These are phyloP conservation scores for Phellopilus nigrolimitatus DNA, from an alignment of 1,284 basidiomycete genomes.

Conservation along the genomic window DNA sequence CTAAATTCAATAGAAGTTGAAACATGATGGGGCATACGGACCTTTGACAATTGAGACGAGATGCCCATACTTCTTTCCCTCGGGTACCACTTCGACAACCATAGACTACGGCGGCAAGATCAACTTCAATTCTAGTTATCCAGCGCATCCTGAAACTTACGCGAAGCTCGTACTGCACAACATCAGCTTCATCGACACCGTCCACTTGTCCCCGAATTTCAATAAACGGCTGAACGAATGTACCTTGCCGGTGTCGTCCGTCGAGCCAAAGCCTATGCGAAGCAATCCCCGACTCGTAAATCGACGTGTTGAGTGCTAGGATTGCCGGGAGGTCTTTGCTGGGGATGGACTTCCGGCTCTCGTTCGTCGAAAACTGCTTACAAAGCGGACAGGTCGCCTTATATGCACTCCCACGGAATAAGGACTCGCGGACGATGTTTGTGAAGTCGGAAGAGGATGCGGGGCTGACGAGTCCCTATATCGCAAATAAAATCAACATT, in stretches of 20 bases:
- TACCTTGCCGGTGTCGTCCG: constrained; percentile 35
- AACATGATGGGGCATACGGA: constrained; percentile 25
- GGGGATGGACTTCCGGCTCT: constrained; percentile 67
- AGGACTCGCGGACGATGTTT: constrained; percentile 69
- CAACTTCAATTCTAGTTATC: background rate
- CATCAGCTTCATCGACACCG: constrained; percentile 51
- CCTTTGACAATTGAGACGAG: constrained; percentile 87
- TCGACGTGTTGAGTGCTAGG: constrained; percentile 84
- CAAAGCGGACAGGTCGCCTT: constrained; percentile 86
- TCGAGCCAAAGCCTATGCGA: constrained; percentile 73
- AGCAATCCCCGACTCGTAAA: constrained; percentile 68
- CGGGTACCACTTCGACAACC: constrained; percentile 78
- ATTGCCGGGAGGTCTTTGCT: constrained; percentile 75
- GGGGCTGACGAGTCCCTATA: constrained; percentile 45
- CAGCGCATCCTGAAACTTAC: constrained; percentile 38
- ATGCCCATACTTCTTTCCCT: constrained; percentile 70
- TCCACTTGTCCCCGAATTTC: constrained; percentile 55
- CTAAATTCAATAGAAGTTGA: constrained; percentile 11
- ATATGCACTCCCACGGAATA: constrained; percentile 78
- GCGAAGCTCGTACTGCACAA: constrained; percentile 65
- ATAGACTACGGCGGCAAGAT: constrained; percentile 68
- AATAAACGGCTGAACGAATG: constrained; percentile 52
- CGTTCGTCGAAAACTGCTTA: constrained; percentile 70
- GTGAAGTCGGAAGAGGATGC: constrained; percentile 54
- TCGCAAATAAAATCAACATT: too few relatives aligned